A percentile compares a stretch with the other conserved stretches of the same genome.
Conservation (phyloP, 2,329 filamentous ascomycete species). For the Claviceps maximensis region DNA sequence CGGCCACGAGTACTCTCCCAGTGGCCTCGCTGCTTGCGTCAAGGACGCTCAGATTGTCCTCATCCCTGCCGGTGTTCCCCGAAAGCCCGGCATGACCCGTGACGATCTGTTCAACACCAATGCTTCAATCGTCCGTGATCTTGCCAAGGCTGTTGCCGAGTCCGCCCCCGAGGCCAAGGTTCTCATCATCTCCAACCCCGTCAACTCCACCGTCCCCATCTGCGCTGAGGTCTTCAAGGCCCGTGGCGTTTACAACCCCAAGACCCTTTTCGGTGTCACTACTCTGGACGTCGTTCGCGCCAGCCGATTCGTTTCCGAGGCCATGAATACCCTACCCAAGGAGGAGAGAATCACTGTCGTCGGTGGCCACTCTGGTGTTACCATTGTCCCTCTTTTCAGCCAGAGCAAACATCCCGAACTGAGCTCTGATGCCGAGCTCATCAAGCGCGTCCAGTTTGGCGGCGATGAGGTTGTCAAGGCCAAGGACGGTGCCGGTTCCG, state of each 20-base stretch:
- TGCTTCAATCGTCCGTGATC: constrained; percentile 95
- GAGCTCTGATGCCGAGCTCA: constrained; percentile 61
- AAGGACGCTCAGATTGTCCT: constrained; percentile 87
- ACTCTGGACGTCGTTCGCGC: constrained; percentile 98
- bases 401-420: constrained; percentile 84
- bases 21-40: constrained; percentile 65
- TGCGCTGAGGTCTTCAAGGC: constrained; percentile 93
- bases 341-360: constrained; percentile 93
- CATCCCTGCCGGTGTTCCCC: constrained; percentile 95
- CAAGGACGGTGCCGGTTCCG: constrained; percentile 94
- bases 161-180: constrained; percentile 85
- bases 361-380: constrained; percentile 93
- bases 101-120: constrained; percentile 99
- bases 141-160: constrained; percentile 88
- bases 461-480: constrained; percentile 98
- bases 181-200: constrained; percentile 96
- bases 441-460: constrained; percentile 95
- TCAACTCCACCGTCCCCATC: constrained; percentile 99
- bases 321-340: constrained; percentile 81
- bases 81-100: constrained; percentile 99
- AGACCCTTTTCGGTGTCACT: constrained; percentile 98
- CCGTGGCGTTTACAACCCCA: constrained; percentile 94
- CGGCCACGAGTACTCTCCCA: constrained; percentile 69
- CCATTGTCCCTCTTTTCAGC: constrained; percentile 94
- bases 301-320: constrained; percentile 90